phyloP scores from a whole-genome alignment of 345 rosid genomes.

The Euphorbia pulcherrima region DNA sequence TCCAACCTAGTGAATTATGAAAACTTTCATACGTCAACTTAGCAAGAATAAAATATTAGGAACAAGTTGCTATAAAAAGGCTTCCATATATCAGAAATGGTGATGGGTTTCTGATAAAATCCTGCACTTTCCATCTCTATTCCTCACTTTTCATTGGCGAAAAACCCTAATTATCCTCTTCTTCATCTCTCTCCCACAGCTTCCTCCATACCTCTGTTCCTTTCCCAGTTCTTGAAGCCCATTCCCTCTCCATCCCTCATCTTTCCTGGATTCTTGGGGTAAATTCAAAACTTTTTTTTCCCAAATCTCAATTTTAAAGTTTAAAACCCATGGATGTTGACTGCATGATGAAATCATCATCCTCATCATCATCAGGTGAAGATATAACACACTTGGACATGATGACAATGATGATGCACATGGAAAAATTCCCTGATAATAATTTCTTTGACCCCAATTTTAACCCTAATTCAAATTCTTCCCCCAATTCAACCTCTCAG shows the following conservation, averaged over 20 bases:
- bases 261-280: slow-evolving; percentile 17
- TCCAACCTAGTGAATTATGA: no score
- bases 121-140: slow-evolving; percentile 15
- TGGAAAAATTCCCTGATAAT: slow-evolving; percentile 66
- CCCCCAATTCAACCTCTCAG: not conserved
- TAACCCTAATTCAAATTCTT: slow-evolving; percentile 4
- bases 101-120: slow-evolving; percentile 31
- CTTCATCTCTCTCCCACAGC: not conserved
- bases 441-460: slow-evolving; percentile 33
- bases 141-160: not conserved
- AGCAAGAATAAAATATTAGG: slow-evolving; percentile 32
- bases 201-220: slow-evolving; percentile 24
- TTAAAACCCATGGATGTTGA: slow-evolving; percentile 37
- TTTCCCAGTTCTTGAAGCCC: not conserved
- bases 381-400: no score
- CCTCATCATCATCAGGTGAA: slow-evolving; percentile 18
- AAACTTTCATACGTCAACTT: slow-evolving; percentile 1
- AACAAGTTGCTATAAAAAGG: slow-evolving; percentile 49
- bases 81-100: slow-evolving; percentile 21
- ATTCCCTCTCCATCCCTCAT: slow-evolving; percentile 10
- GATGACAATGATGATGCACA: slow-evolving; percentile 64
- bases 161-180: not conserved
- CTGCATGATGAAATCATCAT: slow-evolving; percentile 34
- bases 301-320: no score
- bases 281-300: no score